Conservation (phyloP, 306 rosid species). For the Rosa multiflora region DNA sequence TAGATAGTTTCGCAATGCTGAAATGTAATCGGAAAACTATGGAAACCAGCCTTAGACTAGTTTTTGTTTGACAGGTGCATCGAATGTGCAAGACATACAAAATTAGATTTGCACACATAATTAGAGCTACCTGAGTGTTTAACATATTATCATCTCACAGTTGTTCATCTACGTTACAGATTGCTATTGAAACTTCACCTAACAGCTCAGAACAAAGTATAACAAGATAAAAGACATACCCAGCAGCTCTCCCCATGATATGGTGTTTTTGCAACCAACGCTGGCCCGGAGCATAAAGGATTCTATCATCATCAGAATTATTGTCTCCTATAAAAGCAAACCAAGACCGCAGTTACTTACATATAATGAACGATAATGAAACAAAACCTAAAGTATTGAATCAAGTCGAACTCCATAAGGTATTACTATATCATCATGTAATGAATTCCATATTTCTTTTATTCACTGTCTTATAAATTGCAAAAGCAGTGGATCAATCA, state of each 20-base stretch:
- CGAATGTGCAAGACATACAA: neutral
- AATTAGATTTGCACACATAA: neutral
- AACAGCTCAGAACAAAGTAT: neutral
- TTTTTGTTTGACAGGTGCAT: neutral
- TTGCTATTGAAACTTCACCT: neutral
- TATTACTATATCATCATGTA: neutral
- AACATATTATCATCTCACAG: neutral
- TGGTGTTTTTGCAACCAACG: constrained; percentile 63
- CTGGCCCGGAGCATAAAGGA: constrained; percentile 61
- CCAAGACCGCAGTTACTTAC: neutral
- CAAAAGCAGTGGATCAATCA: neutral
- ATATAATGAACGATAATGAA: neutral
- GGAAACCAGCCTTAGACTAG: neutral
- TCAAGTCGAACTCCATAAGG: neutral
- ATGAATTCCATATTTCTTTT: neutral
- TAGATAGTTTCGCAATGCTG: neutral
- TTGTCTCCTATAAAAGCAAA: constrained; percentile 58
- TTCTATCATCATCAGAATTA: constrained; percentile 51
- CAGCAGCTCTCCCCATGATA: constrained; percentile 71
- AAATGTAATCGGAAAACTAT: neutral
- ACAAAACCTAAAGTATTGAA: neutral
- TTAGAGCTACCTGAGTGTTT: neutral
- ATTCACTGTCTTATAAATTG: neutral
- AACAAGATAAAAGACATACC: constrained; percentile 37
- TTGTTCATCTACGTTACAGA: neutral